phyloP scores from a whole-genome alignment of 441 rosid genomes.

The Erodium trifolium region DNA sequence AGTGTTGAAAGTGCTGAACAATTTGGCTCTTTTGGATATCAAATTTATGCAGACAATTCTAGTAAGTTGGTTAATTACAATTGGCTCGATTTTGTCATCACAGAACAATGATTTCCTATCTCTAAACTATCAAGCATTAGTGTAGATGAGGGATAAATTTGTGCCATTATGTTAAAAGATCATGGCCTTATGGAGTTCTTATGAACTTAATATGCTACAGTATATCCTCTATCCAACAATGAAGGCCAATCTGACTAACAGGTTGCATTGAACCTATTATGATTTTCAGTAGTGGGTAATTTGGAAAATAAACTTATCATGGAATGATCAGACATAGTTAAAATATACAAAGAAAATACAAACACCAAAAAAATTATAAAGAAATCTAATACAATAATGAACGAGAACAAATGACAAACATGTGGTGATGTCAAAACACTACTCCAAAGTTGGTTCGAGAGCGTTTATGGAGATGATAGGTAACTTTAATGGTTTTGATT shows the following conservation, averaged over 20 bases:
- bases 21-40: slow-evolving; percentile 64
- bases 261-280: not conserved
- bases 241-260: not conserved
- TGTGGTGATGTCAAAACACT: not conserved
- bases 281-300: slow-evolving; percentile 3
- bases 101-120: slow-evolving; percentile 10
- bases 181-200: not conserved
- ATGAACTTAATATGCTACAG: not conserved
- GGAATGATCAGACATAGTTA: not conserved
- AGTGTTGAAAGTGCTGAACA: slow-evolving; percentile 64
- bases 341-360: not conserved
- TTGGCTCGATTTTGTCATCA: not conserved
- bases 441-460: not conserved
- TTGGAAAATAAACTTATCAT: not conserved
- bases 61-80: slow-evolving; percentile 32
- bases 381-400: not conserved
- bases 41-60: slow-evolving; percentile 60
- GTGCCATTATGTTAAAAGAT: not conserved
- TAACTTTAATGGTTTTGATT: not conserved
- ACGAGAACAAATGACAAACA: not conserved
- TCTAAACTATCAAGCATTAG: not conserved
- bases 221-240: not conserved
- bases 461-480: not conserved
- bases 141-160: not conserved
- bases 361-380: not conserved